Base-by-base conservation (phyloP, 805 yeast species). In the Clavispora phyllophila region DNA sequence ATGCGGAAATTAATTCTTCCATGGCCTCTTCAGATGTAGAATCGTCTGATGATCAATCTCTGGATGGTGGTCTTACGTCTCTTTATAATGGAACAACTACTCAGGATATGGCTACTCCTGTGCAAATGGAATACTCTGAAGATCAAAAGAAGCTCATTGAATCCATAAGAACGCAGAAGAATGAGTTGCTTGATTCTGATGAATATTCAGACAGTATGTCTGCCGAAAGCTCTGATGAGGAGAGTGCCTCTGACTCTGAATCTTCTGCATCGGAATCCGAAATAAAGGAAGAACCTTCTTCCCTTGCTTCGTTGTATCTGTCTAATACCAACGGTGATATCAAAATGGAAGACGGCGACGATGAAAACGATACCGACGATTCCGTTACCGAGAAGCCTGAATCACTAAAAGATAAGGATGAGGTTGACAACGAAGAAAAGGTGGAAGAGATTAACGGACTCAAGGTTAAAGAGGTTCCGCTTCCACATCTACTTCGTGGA, bases 401-500 rank as follows among this genome's bases (percentile, higher is more conserved):
- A 9, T 29, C 33, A 4, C 4, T 57, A 7, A 25, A 39, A 15
- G 51, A 48, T 18, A 48, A 26, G 31, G 31, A 9, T 24, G 37
- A 22, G n/a, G 26, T 29, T 17, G 48, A 35, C 2, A 47, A 47
- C 10, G 51, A 47, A 1, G 51, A 45, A 22, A 42, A 54, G 15
- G 61, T 54, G 15, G 72, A 67, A 36, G 68, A 61, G n/a, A 54
- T 70, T 26, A 70, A 70, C 43, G 74, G 73, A 0, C 51, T 70
- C 9, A 66, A 59, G 41, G 75, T 70, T 7, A 59, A 59, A 45
- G 90, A 85, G 61, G 95, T 89, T 7, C 88, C 93, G 0, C 56
- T 78, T 3, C 98, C 98, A 0, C 71, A 81, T 12, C 63, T 86
- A 8, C 67, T 93, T 20, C 75, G 89, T 47, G 99, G 98, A 22